A percentile compares a stretch with the other conserved stretches of the same genome.
Conservation (phyloP, 129 eudicot species). For the Rutidosis leptorrhynchoides region DNA sequence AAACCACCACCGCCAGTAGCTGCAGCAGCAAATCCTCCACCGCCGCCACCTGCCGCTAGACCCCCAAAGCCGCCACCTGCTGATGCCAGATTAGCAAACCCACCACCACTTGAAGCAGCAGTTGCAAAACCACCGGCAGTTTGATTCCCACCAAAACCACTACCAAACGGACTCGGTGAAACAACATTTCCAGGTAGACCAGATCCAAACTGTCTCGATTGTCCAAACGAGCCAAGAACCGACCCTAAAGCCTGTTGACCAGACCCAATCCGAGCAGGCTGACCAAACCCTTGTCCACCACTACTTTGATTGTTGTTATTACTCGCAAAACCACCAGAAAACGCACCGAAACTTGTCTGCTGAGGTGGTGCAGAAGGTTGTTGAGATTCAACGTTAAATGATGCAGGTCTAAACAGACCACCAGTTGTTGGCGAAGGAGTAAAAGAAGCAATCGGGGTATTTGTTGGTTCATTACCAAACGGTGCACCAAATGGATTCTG, state of each 20-base stretch:
- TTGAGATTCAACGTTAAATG: slow-evolving; percentile 60
- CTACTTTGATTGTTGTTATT: slow-evolving; percentile 41
- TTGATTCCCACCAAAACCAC: slow-evolving; percentile 50
- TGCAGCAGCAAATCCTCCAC: slow-evolving; percentile 36
- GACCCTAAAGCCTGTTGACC: slow-evolving; percentile 97
- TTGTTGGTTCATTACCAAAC: slow-evolving; percentile 24
- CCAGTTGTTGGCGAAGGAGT: slow-evolving; percentile 48
- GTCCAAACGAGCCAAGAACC: slow-evolving; percentile 95
- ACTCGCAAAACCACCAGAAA: slow-evolving; percentile 51
- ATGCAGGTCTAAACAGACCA: slow-evolving; percentile 83
- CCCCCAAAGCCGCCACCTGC: slow-evolving; percentile 53
- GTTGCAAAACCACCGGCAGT: slow-evolving; percentile 52
- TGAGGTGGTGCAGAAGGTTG: slow-evolving; percentile 57
- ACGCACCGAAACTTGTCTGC: slow-evolving; percentile 36
- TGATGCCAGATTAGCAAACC: slow-evolving; percentile 48
- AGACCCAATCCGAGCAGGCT: slow-evolving; percentile 65
- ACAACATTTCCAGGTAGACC: slow-evolving; percentile 51
- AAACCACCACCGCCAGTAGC: slow-evolving; percentile 40
- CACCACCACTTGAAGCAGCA: slow-evolving; percentile 44
- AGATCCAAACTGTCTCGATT: slow-evolving; percentile 92
- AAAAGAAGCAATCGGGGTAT: slow-evolving; percentile 36
- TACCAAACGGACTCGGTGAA: slow-evolving; percentile 52
- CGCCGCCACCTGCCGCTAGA: slow-evolving; percentile 40
- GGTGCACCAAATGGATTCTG: slow-evolving; percentile 72
- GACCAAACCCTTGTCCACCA: slow-evolving; percentile 65